Evolutionary conservation across 2,329 filamentous ascomycete species (phyloP).

Genomic region (Penicillium sp.): DNA sequence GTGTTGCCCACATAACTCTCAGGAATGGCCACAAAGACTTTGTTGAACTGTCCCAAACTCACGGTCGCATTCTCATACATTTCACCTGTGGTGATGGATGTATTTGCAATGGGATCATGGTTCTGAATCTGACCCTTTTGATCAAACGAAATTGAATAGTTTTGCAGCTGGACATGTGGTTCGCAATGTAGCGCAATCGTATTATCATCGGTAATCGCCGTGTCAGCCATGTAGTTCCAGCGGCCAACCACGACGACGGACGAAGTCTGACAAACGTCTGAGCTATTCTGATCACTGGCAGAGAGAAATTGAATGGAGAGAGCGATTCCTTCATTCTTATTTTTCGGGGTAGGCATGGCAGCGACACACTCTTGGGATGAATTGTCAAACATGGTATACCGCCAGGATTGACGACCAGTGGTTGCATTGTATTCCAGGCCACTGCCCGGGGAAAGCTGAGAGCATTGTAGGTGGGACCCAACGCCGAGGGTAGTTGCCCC

Average conservation of each 20-base stretch:
- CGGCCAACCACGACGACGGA: slow-evolving; percentile 39
- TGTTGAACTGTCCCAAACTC: slow-evolving; percentile 42
- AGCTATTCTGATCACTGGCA: slow-evolving; percentile 25
- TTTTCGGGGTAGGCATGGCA: slow-evolving; percentile 31
- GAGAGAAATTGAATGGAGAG: slow-evolving; percentile 42
- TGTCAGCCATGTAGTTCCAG: slow-evolving; percentile 37
- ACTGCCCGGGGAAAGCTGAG: slow-evolving; percentile 22
- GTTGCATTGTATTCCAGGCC: slow-evolving; percentile 21
- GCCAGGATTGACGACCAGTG: slow-evolving; percentile 29
- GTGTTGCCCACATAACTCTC: slow-evolving; percentile 37
- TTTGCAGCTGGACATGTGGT: slow-evolving; percentile 29
- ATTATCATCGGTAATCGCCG: slow-evolving; percentile 30
- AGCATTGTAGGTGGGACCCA: slow-evolving; percentile 33
- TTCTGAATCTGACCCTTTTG: slow-evolving; percentile 34
- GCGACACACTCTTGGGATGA: slow-evolving; percentile 32
- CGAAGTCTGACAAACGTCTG: slow-evolving; percentile 37
- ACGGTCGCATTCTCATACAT: slow-evolving; percentile 41
- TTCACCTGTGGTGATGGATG: slow-evolving; percentile 27
- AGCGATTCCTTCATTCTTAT: slow-evolving; percentile 30
- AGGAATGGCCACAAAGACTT: slow-evolving; percentile 41
- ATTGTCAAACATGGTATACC: slow-evolving; percentile 32
- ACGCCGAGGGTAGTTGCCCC: slow-evolving; percentile 36
- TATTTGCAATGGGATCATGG: slow-evolving; percentile 23
- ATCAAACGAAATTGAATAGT: slow-evolving; percentile 35
- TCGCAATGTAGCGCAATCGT: slow-evolving; percentile 41